Evolutionary conservation across 2,329 filamentous ascomycete genomes (phyloP).

Genomic region (Aspergillus sp.): DNA sequence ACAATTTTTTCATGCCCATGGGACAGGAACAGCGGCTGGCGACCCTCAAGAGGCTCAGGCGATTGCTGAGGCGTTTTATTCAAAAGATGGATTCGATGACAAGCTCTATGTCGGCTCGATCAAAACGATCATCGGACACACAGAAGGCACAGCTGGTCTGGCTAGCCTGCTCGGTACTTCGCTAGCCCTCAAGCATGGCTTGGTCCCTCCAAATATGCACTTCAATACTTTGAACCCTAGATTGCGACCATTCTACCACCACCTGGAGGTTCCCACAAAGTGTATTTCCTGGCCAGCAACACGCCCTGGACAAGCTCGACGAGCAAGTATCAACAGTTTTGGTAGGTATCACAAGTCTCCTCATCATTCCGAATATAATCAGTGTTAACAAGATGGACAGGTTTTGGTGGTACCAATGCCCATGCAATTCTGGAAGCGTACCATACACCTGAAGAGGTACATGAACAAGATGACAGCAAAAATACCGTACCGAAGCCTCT

Average conservation of each 20-base stretch:
- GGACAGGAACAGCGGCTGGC: slow-evolving; percentile 30
- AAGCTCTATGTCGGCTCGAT: slow-evolving; percentile 17
- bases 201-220: slow-evolving; percentile 21
- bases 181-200: slow-evolving; percentile 18
- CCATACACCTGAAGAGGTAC: neutral
- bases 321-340: slow-evolving; percentile 18
- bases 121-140: slow-evolving; percentile 23
- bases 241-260: slow-evolving; percentile 11
- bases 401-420: slow-evolving; percentile 13
- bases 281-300: slow-evolving; percentile 12
- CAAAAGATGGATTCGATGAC: slow-evolving; percentile 1
- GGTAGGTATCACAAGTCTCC: slow-evolving; percentile 3
- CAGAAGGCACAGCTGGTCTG: slow-evolving; percentile 19
- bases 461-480: neutral
- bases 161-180: slow-evolving; percentile 19
- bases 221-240: slow-evolving; percentile 15
- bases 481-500: neutral
- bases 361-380: neutral
- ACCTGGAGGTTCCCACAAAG: slow-evolving; percentile 10
- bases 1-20: slow-evolving; percentile 35
- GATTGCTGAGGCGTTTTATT: slow-evolving; percentile 13
- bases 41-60: slow-evolving; percentile 19
- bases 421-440: slow-evolving; percentile 15
- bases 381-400: neutral
- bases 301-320: neutral